Base-by-base conservation (phyloP, 2,329 filamentous ascomycete genomes). In the Arthrobotrys sinensis region DNA sequence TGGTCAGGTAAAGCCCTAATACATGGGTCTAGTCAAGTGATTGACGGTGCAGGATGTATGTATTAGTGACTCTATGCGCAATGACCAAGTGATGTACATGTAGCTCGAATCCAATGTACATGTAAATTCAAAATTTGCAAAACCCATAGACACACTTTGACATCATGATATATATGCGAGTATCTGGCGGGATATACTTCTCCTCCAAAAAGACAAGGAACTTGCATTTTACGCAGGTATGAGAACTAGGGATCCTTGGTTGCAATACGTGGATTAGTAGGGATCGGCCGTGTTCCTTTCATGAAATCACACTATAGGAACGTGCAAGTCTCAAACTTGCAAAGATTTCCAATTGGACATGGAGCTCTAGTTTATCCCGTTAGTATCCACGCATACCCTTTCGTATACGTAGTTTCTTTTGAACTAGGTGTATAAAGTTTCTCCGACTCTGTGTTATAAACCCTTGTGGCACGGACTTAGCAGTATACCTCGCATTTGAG, bases 401-500 rank as follows among this genome's bases (percentile, higher is more conserved):
- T 11, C 36, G 5, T 28, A 3, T 28, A 16, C 36, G 11, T 16
- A 57, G 7, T 2, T 28, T 14, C 43, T 43, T 43, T 11, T 36
- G 19, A 32, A 16, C n/a, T 5, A 5, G 11, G 19, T 28, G 36
- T 36, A n/a, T 43, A 43, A 40, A 43, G 36, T 16, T 60, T 43
- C 24, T 34, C 55, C 36, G 55, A 60, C 36, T 43, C 19, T 43
- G 55, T 60, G 40, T 60, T 60, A 32, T 60, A 60, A 60, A 60
- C 55, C 36, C 55, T 57, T 57, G 53, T 57, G 53, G 21, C 53
- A 40, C 53, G 34, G 36, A 60, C 34, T 60, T 28, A 40, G 36
- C 36, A 60, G 40, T 57, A 32, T 19, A 60, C 55, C n/a, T 60
- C 55, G 55, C 36, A 34, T 53, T 60, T 60, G 34, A 36, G n/a